Conservation (phyloP, 2,329 filamentous ascomycete species). For the Graphiopsis chlorocephala region DNA sequence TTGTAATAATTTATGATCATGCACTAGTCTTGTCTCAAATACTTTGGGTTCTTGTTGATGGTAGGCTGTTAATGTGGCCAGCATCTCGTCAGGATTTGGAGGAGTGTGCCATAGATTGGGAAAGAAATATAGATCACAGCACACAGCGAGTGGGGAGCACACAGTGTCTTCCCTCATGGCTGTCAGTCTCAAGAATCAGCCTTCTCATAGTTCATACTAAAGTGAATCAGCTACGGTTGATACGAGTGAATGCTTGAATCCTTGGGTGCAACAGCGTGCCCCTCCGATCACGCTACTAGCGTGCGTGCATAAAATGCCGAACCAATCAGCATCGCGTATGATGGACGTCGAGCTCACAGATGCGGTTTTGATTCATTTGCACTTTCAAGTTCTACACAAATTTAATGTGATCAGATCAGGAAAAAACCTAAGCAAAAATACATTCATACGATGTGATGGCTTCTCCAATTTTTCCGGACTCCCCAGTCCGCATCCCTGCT, state of each 20-base stretch:
- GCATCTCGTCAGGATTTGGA: not conserved
- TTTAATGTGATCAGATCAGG: not conserved
- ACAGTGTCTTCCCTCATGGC: not conserved
- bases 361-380: not conserved
- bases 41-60: not conserved
- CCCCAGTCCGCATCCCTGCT: constrained; percentile 1
- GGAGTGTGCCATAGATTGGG: not conserved
- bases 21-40: not conserved
- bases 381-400: too few relatives aligned
- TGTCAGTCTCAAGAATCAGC: not conserved
- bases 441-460: not conserved
- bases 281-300: not conserved
- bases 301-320: not conserved
- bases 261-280: not conserved
- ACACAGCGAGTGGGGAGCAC: not conserved
- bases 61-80: not conserved
- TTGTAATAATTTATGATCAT: constrained; percentile 13
- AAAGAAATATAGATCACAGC: not conserved
- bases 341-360: not conserved
- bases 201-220: not conserved
- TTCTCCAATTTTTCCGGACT: not conserved
- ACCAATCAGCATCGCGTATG: not conserved
- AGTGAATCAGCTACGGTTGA: not conserved
- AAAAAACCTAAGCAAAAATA: too few relatives aligned
- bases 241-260: not conserved